Conservation (phyloP, 208 protist genomes). For the Acanthamoeba castellanii region DNA sequence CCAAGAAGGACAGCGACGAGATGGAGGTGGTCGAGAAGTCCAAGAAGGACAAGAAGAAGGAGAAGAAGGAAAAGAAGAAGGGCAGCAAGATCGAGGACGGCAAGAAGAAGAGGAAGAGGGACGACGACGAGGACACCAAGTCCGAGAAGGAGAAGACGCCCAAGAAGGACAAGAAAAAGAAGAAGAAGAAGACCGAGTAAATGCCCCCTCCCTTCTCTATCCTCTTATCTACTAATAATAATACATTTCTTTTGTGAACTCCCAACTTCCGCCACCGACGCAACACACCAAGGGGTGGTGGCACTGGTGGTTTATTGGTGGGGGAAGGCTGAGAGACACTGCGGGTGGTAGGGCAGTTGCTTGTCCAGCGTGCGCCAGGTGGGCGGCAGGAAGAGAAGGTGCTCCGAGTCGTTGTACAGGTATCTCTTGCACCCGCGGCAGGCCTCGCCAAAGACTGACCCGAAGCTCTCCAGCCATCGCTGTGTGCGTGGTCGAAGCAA, state of each 20-base stretch:
- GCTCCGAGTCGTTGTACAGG: conserved; percentile 53
- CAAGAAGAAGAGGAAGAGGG: neutral
- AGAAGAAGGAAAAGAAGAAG: conserved; percentile 1
- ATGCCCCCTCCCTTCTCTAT: neutral
- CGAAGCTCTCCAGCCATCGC: conserved; percentile 45
- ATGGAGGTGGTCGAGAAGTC: conserved; percentile 2
- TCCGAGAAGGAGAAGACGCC: conserved; percentile 38
- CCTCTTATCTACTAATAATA: neutral
- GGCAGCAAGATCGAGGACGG: neutral
- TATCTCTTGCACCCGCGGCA: conserved; percentile 42
- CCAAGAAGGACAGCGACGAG: conserved; percentile 16
- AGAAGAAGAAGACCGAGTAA: conserved; percentile 51
- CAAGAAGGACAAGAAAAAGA: conserved; percentile 43
- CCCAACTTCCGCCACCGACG: too few species aligned
- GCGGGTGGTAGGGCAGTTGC: conserved; percentile 38
- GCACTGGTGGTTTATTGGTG: neutral
- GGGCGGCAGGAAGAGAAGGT: conserved; percentile 47
- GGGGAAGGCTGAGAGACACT: neutral
- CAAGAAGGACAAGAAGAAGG: conserved; percentile 38
- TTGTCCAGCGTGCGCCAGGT: conserved; percentile 36
- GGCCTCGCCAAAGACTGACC: neutral
- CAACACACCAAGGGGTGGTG: too few species aligned
- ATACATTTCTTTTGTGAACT: neutral
- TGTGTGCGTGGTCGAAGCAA: neutral
- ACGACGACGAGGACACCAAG: conserved; percentile 26